These are phyloP conservation scores for Hordeum marinum DNA, from an alignment of 176 grass and related monocot species.

Conservation along the genomic window DNA sequence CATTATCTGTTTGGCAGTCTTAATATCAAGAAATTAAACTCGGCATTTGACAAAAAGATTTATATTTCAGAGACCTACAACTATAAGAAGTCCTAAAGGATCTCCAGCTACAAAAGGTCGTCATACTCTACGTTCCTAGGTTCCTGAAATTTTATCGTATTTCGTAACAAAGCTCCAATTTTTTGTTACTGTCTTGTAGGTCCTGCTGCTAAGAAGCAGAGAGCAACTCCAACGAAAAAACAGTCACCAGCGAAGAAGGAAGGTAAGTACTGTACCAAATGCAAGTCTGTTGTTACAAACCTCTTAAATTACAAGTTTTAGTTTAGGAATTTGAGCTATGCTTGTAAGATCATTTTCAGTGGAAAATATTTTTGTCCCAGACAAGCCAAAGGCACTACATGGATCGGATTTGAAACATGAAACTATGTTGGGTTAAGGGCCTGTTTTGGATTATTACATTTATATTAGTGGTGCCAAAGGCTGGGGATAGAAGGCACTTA, in stretches of 20 bases:
- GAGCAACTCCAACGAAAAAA: conserved; percentile 28
- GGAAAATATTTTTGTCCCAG: not conserved
- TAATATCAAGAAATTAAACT: conserved; percentile 14
- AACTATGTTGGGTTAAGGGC: not conserved
- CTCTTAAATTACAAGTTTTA: not conserved
- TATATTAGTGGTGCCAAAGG: not conserved
- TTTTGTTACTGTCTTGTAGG: conserved; percentile 34
- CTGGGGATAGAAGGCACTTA: not conserved
- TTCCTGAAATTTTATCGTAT: not conserved
- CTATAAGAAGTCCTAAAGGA: conserved; percentile 29
- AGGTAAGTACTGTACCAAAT: conserved; percentile 40
- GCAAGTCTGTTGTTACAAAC: conserved; percentile 8
- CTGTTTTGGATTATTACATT: not conserved
- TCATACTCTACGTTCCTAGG: not conserved
- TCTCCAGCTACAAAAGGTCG: conserved; percentile 61
- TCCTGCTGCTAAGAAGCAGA: conserved; percentile 41
- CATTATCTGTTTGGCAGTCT: not conserved
- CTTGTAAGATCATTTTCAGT: conserved; percentile 1
- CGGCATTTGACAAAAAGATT: not conserved
- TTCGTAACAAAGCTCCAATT: not conserved
- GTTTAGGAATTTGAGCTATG: not conserved
- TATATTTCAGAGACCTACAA: conserved; percentile 48
- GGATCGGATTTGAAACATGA: not conserved
- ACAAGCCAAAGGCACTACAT: not conserved
- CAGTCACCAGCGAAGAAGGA: conserved; percentile 45